Base-by-base conservation (phyloP, 1,284 basidiomycete genomes). In the Irpex sp. region DNA sequence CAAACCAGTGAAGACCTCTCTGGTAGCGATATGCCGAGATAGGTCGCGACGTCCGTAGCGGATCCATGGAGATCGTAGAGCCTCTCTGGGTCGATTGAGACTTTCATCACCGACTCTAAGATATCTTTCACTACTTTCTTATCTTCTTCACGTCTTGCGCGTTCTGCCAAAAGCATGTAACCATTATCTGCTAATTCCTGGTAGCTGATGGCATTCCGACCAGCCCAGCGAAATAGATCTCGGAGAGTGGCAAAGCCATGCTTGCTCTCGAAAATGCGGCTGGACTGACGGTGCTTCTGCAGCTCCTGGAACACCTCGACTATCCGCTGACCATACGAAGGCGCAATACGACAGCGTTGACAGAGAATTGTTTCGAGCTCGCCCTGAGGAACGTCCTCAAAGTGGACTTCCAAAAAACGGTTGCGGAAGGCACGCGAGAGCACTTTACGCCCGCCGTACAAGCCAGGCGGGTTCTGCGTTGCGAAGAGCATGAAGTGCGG, bases 361-460 rank as follows among this genome's bases (percentile, higher is more conserved):
- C 90, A 93, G 10, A 98, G 78, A 66, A 99, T 99, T 1, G 88
- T 91, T 76, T 98, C 94, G 37, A 99, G 80, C 74, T 99, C 97
- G 14, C 82, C 82, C 73, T 96, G 92, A 0, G 97, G 97, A 0
- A 99, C 96, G 67, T 99, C 97, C 66, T 94, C 91, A 71, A 99
- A 99, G 73, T 99, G 96, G 39, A 99, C 91, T 75, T 99, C 97
- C 14, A 99, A 82, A 77, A 99, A 99, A n/a, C 97, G 91, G 75
- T 97, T 98, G 37, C 97, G 86, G 78, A 99, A 98, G 0, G 97
- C 97, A 37, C 97, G 86, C 3, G 96, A 98, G 10, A 99, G 78
- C 4, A 98, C 85, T 73, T 99, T 99, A 65, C 97, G 85, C 5
- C 97, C 97, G 1, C 91, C 96, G 71, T 99, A 99, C n/a, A 98